Percentiles rank a stretch among this genome's conserved stretches.
These are phyloP conservation scores for Pseudisothecium myosuroides DNA, from an alignment of 225 moss, liverwort and hornwort genomes.

Conservation along the genomic window DNA sequence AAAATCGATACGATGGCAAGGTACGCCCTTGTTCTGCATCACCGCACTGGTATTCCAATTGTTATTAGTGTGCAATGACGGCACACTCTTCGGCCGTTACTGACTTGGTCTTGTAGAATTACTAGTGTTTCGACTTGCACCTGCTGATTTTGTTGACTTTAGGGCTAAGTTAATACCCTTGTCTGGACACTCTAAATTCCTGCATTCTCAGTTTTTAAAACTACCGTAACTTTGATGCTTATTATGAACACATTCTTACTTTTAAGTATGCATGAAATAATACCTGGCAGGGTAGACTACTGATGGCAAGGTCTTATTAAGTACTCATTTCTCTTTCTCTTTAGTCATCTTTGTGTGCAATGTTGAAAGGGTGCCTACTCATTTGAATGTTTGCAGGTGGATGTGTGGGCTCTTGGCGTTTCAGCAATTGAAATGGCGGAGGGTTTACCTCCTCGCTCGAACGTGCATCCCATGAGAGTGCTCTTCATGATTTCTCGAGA, in stretches of 20 bases:
- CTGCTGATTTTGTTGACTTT: neutral
- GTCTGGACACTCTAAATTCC: neutral
- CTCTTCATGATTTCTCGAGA: conserved; percentile 99
- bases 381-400: conserved; percentile 49
- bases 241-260: neutral
- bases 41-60: neutral
- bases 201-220: neutral
- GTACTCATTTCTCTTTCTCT: neutral
- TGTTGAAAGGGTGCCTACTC: neutral
- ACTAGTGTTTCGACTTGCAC: neutral
- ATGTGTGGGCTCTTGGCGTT: conserved; percentile 98
- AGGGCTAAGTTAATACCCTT: neutral
- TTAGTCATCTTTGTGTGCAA: neutral
- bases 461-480: conserved; percentile 98
- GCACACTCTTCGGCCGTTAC: neutral
- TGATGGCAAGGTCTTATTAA: neutral
- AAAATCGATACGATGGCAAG: conserved; percentile 99
- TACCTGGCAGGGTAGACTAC: neutral
- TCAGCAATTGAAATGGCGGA: conserved; percentile 99
- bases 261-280: neutral
- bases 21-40: conserved; percentile 16
- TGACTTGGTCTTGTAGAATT: neutral
- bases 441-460: conserved; percentile 95
- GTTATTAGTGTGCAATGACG: neutral
- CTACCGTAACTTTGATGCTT: neutral